Percentiles rank a stretch among this genome's conserved stretches.
Conservation (phyloP, 176 grass and related monocot species). For the Hordeum marinum region DNA sequence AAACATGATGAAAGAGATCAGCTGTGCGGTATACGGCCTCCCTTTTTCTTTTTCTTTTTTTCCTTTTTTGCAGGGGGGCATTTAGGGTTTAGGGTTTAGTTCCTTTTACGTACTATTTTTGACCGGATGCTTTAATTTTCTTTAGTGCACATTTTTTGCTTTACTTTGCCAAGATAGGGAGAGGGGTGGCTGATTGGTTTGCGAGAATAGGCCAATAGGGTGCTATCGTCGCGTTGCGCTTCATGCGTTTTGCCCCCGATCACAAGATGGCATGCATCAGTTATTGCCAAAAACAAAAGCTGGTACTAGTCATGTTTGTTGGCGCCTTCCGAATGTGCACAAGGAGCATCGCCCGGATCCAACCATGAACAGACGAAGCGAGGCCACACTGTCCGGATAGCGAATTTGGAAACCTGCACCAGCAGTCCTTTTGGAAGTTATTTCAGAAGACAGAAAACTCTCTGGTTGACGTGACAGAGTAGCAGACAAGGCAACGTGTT, state of each 20-base stretch:
- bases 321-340: slow-evolving; percentile 15
- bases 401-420: not conserved
- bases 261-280: not conserved
- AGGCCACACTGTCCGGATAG: slow-evolving; percentile 11
- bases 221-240: not conserved
- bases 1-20: not conserved
- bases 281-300: slow-evolving; percentile 21
- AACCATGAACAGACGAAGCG: slow-evolving; percentile 20
- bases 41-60: not conserved
- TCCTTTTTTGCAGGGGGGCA: too few species aligned
- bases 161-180: not conserved
- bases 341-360: slow-evolving; percentile 11
- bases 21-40: not conserved
- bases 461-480: not conserved
- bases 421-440: not conserved
- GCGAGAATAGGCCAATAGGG: not conserved
- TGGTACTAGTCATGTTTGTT: not conserved
- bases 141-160: not conserved
- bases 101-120: too few species aligned
- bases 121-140: not conserved
- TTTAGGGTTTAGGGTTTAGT: too few species aligned
- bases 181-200: not conserved
- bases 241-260: not conserved
- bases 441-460: not conserved
- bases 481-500: not conserved